Percentiles rank a stretch among this genome's conserved stretches.
These are phyloP conservation scores for Xylaria palmicola DNA, from an alignment of 495 filamentous ascomycete species.

Conservation along the genomic window DNA sequence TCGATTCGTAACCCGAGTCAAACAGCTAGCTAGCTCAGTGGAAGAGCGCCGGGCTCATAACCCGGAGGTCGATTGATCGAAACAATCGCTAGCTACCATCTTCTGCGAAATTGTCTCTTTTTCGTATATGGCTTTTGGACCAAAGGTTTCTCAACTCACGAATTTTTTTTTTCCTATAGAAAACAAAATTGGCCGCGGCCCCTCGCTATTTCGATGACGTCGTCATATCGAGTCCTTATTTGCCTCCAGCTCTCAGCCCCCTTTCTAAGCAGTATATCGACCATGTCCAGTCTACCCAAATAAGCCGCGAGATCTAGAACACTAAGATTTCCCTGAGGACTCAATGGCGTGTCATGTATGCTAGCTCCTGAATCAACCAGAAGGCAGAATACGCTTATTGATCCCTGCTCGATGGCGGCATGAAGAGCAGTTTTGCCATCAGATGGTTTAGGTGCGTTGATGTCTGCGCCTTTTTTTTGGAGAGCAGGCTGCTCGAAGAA, in stretches of 20 bases:
- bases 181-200: too few relatives aligned
- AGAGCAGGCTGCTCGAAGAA: not conserved
- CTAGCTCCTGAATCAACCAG: not conserved
- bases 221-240: not conserved
- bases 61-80: not conserved
- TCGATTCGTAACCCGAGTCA: not conserved
- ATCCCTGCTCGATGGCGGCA: not conserved
- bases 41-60: not conserved
- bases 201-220: not conserved
- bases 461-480: not conserved
- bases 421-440: not conserved
- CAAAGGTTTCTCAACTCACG: not conserved
- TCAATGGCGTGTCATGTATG: not conserved
- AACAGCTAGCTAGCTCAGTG: not conserved
- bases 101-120: not conserved
- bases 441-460: not conserved
- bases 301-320: not conserved
- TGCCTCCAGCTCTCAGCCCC: not conserved
- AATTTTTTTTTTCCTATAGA: not conserved
- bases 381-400: not conserved
- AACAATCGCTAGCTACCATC: not conserved
- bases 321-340: not conserved
- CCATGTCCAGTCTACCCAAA: not conserved
- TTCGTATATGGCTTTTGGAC: not conserved
- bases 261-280: not conserved